A percentile compares a stretch with the other conserved stretches of the same genome.
Conservation (phyloP, 345 rosid genomes). For the Camelina sativa region DNA sequence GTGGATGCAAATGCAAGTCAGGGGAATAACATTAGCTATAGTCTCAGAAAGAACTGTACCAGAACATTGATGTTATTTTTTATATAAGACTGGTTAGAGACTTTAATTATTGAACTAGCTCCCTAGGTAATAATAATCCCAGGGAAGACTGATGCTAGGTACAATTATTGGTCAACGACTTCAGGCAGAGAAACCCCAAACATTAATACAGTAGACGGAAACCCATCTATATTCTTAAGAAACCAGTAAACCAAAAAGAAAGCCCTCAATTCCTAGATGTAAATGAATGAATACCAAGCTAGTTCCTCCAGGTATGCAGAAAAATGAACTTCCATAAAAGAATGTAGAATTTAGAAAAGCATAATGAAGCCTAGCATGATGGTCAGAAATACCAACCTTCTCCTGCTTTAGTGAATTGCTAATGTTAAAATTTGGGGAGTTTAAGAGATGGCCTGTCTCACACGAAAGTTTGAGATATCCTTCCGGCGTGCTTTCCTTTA, state of each 20-base stretch:
- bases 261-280: constrained; percentile 22
- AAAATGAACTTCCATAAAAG: constrained; percentile 24
- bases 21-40: constrained; percentile 24
- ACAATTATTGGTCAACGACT: constrained; percentile 17
- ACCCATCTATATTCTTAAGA: constrained; percentile 13
- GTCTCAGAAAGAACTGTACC: constrained; percentile 16
- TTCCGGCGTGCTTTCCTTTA: constrained; percentile 54
- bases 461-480: constrained; percentile 50
- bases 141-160: constrained; percentile 6
- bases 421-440: constrained; percentile 49
- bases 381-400: constrained; percentile 55
- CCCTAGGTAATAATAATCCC: background rate
- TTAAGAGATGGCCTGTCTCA: constrained; percentile 53
- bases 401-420: constrained; percentile 50
- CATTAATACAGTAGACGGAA: constrained; percentile 8
- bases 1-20: background rate
- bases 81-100: constrained; percentile 18
- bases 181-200: constrained; percentile 27
- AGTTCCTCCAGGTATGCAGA: constrained; percentile 18
- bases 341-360: constrained; percentile 15
- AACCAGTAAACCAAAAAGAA: constrained; percentile 25
- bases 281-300: constrained; percentile 27
- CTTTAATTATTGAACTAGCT: constrained; percentile 1
- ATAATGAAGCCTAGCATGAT: constrained; percentile 28
- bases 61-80: constrained; percentile 7